These are phyloP conservation scores for Coprinopsis sp. DNA, from an alignment of 768 basidiomycete genomes.

Conservation along the genomic window DNA sequence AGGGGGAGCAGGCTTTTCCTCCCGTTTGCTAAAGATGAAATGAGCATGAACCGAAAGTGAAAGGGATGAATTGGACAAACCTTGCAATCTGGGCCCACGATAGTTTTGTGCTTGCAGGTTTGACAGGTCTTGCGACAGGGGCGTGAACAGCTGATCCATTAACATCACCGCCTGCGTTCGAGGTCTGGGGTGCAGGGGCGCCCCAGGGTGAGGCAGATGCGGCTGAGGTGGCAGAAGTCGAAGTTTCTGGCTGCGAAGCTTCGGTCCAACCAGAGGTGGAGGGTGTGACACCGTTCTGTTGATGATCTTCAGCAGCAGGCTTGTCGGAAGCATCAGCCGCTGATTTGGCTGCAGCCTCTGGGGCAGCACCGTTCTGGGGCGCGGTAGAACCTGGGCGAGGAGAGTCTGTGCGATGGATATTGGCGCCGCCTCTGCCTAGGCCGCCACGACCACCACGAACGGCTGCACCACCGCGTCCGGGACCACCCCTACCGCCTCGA, in stretches of 20 bases:
- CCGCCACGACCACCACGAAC: constrained; percentile 47
- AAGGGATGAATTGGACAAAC: constrained; percentile 33
- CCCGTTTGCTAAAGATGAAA: constrained; percentile 38
- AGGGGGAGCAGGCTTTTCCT: constrained; percentile 48
- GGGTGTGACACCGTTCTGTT: constrained; percentile 25
- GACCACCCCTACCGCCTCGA: constrained; percentile 53
- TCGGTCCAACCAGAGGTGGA: constrained; percentile 29
- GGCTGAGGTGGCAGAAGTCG: constrained; percentile 23
- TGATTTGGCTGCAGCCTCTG: constrained; percentile 20
- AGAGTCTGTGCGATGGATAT: constrained; percentile 32
- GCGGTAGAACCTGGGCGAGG: constrained; percentile 23
- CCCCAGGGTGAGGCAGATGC: constrained; percentile 32
- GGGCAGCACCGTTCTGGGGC: constrained; percentile 19
- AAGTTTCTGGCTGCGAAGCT: constrained; percentile 26
- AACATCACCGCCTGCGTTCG: constrained; percentile 31
- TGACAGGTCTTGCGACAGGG: constrained; percentile 34
- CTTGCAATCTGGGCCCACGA: constrained; percentile 86
- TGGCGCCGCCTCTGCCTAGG: constrained; percentile 38
- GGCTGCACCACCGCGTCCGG: constrained; percentile 52
- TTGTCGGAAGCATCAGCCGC: constrained; percentile 21
- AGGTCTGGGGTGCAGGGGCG: constrained; percentile 24
- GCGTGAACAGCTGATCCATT: constrained; percentile 27
- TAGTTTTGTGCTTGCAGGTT: constrained; percentile 67
- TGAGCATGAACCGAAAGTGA: constrained; percentile 5
- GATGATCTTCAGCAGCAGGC: constrained; percentile 18